phyloP scores from a whole-genome alignment of 2,329 filamentous ascomycete genomes.

The Onygenales sp. region DNA sequence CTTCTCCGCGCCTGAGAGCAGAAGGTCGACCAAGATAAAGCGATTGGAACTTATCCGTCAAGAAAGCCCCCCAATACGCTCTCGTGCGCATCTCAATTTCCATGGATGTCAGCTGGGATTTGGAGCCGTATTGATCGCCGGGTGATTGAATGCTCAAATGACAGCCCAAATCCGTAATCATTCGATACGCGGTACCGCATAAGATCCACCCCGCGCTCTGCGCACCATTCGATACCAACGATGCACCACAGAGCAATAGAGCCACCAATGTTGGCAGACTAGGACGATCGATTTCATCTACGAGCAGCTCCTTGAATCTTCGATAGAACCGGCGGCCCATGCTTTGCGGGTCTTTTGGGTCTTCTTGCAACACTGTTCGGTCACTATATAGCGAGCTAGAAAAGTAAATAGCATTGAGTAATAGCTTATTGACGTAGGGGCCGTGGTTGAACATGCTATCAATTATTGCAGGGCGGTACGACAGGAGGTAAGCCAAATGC shows the following conservation, averaged over 20 bases:
- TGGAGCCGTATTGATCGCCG: background rate
- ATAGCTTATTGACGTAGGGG: conserved; percentile 43
- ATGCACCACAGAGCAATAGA: conserved; percentile 43
- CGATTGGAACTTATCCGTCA: background rate
- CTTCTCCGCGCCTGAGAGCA: background rate
- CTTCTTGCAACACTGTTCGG: conserved; percentile 36
- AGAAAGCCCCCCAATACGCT: background rate
- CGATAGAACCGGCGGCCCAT: conserved; percentile 41
- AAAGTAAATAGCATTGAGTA: conserved; percentile 44
- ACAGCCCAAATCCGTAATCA: conserved; percentile 44
- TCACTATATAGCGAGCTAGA: conserved; percentile 39
- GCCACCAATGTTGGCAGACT: conserved; percentile 48
- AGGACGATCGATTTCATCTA: conserved; percentile 38
- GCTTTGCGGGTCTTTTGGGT: conserved; percentile 38
- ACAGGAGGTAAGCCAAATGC: conserved; percentile 40
- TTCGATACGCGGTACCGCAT: conserved; percentile 41
- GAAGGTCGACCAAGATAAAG: background rate
- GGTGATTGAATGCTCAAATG: conserved; percentile 25
- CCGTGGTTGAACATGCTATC: conserved; percentile 40
- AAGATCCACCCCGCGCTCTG: conserved; percentile 47
- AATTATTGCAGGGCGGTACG: conserved; percentile 47
- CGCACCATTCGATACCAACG: conserved; percentile 42
- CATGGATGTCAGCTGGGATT: background rate
- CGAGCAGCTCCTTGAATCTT: conserved; percentile 39
- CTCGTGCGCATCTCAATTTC: background rate